Evolutionary conservation across 2,329 filamentous ascomycete genomes (phyloP).

Genomic region (Hypoxylon sp.): DNA sequence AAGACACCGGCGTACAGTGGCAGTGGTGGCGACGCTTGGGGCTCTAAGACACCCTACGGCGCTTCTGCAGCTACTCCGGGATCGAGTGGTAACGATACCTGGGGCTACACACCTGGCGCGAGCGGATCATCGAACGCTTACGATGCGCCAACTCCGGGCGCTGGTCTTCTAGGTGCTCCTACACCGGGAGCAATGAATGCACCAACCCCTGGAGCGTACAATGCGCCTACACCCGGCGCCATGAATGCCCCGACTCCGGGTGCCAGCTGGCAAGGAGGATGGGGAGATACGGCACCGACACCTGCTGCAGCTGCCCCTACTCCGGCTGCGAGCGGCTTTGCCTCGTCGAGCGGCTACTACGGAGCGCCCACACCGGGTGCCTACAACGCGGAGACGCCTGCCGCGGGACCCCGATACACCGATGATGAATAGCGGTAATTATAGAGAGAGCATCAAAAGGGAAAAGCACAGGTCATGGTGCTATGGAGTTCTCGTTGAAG

Average conservation of each 20-base stretch:
- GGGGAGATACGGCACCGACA: constrained; percentile 75
- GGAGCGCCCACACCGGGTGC: constrained; percentile 54
- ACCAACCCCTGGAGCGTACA: constrained; percentile 76
- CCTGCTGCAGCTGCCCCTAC: constrained; percentile 75
- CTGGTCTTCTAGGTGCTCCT: constrained; percentile 65
- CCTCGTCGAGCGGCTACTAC: constrained; percentile 61
- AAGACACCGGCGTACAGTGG: constrained; percentile 73
- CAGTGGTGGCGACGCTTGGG: constrained; percentile 68
- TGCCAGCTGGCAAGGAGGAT: constrained; percentile 69
- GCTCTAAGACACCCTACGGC: constrained; percentile 83
- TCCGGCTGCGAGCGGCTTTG: constrained; percentile 70
- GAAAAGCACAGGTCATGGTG: constrained; percentile 26
- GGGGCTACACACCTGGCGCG: constrained; percentile 68
- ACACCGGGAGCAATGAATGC: constrained; percentile 73
- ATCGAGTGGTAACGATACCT: constrained; percentile 68
- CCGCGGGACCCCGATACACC: constrained; percentile 49
- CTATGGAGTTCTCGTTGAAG: constrained; percentile 18
- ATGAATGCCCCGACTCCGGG: constrained; percentile 77
- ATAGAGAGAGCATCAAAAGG: constrained; percentile 14
- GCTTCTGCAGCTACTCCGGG: constrained; percentile 69
- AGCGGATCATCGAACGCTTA: constrained; percentile 64
- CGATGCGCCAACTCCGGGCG: constrained; percentile 77
- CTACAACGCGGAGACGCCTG: constrained; percentile 50
- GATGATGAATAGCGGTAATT: constrained; percentile 46
- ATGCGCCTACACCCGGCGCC: constrained; percentile 72